Evolutionary conservation across 768 basidiomycete genomes (phyloP), one percentile per base, ranked within the genome.

Genomic region (Tricholoma saponaceum): DNA sequence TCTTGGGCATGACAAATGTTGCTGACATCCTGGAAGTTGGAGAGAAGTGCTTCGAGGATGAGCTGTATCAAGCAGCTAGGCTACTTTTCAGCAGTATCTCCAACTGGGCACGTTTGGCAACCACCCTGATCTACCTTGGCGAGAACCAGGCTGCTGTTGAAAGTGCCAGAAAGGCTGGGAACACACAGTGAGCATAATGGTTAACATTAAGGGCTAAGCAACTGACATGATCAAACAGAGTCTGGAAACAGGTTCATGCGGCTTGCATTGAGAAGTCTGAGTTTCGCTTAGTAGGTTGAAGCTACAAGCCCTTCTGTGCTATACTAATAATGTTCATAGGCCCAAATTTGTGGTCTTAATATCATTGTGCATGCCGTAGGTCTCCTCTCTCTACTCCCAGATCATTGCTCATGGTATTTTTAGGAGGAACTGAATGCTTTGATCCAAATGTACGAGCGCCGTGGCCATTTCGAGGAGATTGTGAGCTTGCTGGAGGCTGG

Each of bases 181-280:
- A 98, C 68, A 99, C 97, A 5, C 96, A 98, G 92, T 93, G 62
- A 66, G 88, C 77, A 25, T 12, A 35, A n/a, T 44, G 4, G 41
- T 22, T 39, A 50, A 2, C 4, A 41, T 10, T 12, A 35, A 52
- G 5, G 23, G 43, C 28, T 39, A 14, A 9, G 25, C 26, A 50
- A 47, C 51, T 60, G 30, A 53, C 67, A 46, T 66, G 59, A 43
- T 23, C 54, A 18, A 25, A 0, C 55, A 93, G 91, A 75, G 97
- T 98, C n/a, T 99, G 97, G 97, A 98, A 98, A 74, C 97, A 98
- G 71, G 97, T 99, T 52, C 96, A 98, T 64, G 90, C 94, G 22
- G 97, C 97, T 39, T 99, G 97, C 75, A 88, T 99, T 57, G 96
- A 97, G 77, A 98, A 98, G 79, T 77, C 82, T 55, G 97, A 99